These are phyloP conservation scores for Pseudogymnoascus sp. DNA, from an alignment of 2,329 filamentous ascomycete genomes.

Conservation along the genomic window DNA sequence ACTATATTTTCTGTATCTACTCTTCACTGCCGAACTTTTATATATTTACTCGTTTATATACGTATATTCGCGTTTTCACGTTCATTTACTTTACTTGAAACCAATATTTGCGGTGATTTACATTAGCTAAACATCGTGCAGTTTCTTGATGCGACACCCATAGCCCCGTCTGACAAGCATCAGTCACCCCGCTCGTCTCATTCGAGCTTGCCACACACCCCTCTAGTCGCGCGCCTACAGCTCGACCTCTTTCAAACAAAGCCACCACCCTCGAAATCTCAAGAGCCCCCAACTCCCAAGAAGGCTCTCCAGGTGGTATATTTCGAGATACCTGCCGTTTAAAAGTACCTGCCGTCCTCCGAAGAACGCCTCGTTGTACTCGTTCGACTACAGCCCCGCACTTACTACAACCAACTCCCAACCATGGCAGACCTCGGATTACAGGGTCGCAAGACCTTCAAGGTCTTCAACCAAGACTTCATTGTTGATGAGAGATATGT, in stretches of 20 bases:
- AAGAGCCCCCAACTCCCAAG: background rate
- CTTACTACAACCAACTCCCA: constrained; percentile 10
- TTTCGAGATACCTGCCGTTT: constrained; percentile 5
- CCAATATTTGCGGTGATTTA: constrained; percentile 3
- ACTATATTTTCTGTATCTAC: background rate
- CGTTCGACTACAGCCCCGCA: background rate
- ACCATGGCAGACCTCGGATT: constrained; percentile 27
- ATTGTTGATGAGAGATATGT: constrained; percentile 97
- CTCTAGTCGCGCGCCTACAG: constrained; percentile 9
- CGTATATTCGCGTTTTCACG: background rate
- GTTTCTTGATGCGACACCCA: background rate
- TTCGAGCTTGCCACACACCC: constrained; percentile 9
- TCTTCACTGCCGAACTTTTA: background rate
- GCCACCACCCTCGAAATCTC: constrained; percentile 6
- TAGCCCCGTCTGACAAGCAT: constrained; percentile 5
- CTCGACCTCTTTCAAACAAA: constrained; percentile 6
- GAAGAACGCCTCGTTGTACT: constrained; percentile 2
- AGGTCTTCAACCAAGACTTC: constrained; percentile 99
- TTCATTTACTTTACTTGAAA: background rate
- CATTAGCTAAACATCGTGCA: background rate
- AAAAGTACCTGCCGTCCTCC: background rate
- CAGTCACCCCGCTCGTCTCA: constrained; percentile 8
- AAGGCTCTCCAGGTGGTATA: background rate
- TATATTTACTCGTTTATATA: background rate
- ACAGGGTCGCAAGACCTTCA: constrained; percentile 80